Percentiles rank a stretch among this genome's conserved stretches.
These are phyloP conservation scores for Mycena floridula DNA, from an alignment of 768 basidiomycete species.

Conservation along the genomic window DNA sequence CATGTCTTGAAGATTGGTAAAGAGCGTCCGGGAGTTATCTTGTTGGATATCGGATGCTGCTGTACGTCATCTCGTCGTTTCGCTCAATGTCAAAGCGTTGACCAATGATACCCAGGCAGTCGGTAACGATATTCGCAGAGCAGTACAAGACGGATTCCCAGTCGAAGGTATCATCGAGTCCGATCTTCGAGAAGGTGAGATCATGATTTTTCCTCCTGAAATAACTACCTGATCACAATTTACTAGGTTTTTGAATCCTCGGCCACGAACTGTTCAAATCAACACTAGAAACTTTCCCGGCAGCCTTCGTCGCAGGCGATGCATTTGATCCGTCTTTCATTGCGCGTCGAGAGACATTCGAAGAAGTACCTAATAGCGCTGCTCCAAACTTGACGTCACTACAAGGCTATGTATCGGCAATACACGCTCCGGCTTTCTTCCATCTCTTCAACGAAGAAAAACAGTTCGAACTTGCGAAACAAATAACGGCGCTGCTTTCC, in stretches of 20 bases:
- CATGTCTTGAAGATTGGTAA: conserved; percentile 11
- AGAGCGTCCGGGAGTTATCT: conserved; percentile 14
- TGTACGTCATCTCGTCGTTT: conserved; percentile 11
- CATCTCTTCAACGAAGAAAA: conserved; percentile 32
- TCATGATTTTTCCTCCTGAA: background rate
- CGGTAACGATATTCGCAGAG: conserved; percentile 19
- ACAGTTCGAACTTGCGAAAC: conserved; percentile 26
- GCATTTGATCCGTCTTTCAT: conserved; percentile 32
- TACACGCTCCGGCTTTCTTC: conserved; percentile 38
- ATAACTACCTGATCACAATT: background rate
- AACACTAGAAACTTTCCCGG: conserved; percentile 32
- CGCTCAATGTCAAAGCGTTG: background rate
- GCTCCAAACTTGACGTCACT: conserved; percentile 28
- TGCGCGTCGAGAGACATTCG: conserved; percentile 11
- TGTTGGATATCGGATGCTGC: conserved; percentile 21
- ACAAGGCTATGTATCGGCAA: conserved; percentile 31
- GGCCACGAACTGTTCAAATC: conserved; percentile 42
- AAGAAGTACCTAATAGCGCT: conserved; percentile 8
- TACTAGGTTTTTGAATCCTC: conserved; percentile 37
- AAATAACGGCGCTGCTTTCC: conserved; percentile 25
- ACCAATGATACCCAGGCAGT: conserved; percentile 20
- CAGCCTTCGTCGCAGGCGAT: conserved; percentile 37
- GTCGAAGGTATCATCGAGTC: conserved; percentile 15
- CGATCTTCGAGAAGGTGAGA: conserved; percentile 17
- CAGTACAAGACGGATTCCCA: conserved; percentile 19